Conservation (phyloP, 108 stramenopile species). For the Aurantiochytrium sp. region DNA sequence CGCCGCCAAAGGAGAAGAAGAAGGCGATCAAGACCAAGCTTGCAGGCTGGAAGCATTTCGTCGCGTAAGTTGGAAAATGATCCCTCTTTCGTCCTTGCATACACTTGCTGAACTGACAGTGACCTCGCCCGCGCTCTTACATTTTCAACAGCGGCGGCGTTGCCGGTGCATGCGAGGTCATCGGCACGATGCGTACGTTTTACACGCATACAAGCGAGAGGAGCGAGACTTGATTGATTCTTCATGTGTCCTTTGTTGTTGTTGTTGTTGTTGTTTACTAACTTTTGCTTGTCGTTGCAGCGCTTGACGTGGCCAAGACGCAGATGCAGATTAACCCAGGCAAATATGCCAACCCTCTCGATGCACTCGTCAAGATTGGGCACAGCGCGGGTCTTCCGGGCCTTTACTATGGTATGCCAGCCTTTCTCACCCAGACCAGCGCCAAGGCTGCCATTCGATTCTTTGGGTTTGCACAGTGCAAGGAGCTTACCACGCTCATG, state of each 20-base stretch:
- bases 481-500: background rate
- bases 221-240: too few species aligned
- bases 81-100: background rate
- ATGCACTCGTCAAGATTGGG: constrained; percentile 3
- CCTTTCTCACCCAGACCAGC: background rate
- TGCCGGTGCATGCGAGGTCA: constrained; percentile 3
- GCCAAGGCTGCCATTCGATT: constrained; percentile 9
- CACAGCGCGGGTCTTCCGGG: background rate
- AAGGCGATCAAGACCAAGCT: background rate
- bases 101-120: background rate
- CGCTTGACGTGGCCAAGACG: constrained; percentile 6
- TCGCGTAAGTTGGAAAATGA: background rate
- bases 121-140: too few species aligned
- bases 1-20: background rate
- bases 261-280: too few species aligned
- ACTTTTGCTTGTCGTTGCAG: background rate
- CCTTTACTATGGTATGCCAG: constrained; percentile 11
- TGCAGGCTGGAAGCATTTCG: constrained; percentile 12
- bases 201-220: too few species aligned
- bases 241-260: too few species aligned
- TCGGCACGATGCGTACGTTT: background rate
- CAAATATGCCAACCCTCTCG: background rate
- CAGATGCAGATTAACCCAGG: constrained; percentile 2
- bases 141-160: background rate
- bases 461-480: background rate